Base-by-base conservation (phyloP, 2,329 filamentous ascomycete species). In the Gremmenia infestans region DNA sequence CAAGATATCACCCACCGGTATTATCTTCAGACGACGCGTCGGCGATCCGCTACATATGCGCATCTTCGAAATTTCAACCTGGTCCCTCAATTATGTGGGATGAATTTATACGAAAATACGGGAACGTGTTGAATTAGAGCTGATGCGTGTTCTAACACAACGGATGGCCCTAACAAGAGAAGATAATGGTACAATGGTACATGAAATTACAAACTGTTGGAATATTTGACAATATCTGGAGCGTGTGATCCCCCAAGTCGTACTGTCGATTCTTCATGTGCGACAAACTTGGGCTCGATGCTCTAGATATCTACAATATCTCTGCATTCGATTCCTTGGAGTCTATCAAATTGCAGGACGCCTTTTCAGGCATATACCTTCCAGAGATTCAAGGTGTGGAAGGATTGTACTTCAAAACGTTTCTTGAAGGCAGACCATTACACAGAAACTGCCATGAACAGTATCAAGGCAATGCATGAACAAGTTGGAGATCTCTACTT, bases 161-260 rank as follows among this genome's bases (percentile, higher is more conserved):
- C 70, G 90, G 1, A 87, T 90, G 72, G 86, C 92, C 63, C 74
- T 94, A 32, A 88, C 85, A 0, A 88, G 89, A 0, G 88, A 92
- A 69, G 81, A 91, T 22, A 68, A 79, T 96, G 4, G 90, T 81
- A 5, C 85, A 88, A 52, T 94, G 90, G 90, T 92, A 87, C 71
- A 65, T 94, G 55, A 94, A 94, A 73, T 74, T 95, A 45, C 89
- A 94, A 69, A 78, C 89, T 28, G 80, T 89, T 2, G 90, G 89
- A n/a, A 74, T 79, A 8, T 88, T 90, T n/a, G 89, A 95, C 74
- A 94, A 94, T 69, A 92, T 95, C 77, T 90, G 0, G 90, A 95
- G 68, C 91, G 95, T 70, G 88, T 95, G 17, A 89, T 91, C 4
- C 89, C 90, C 0, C 90, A 94, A 69, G 88, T 94, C 9, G 88